Conservation (phyloP, 345 rosid genomes). For the Eutrema japonicum region DNA sequence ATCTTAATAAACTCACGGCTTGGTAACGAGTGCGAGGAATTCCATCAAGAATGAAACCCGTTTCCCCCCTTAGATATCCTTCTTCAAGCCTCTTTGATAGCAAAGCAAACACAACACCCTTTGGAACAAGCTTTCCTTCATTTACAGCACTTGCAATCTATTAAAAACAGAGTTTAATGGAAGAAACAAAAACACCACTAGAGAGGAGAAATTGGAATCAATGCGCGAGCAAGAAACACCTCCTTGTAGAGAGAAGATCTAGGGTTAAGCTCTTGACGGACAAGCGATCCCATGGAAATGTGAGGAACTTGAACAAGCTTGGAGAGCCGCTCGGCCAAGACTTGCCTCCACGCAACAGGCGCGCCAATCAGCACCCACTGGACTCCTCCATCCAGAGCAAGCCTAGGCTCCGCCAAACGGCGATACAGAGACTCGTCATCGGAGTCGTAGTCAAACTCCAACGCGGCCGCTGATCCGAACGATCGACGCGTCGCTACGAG, state of each 20-base stretch:
- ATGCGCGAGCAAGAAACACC: slow-evolving; percentile 45
- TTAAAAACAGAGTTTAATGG: too few relatives aligned
- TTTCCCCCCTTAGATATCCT: slow-evolving; percentile 77
- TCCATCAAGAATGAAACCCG: slow-evolving; percentile 93
- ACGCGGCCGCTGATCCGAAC: slow-evolving; percentile 73
- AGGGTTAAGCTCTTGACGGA: slow-evolving; percentile 83
- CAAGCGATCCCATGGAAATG: slow-evolving; percentile 89
- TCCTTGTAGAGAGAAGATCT: slow-evolving; percentile 70
- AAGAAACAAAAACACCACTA: too few relatives aligned
- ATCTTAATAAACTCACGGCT: slow-evolving; percentile 54
- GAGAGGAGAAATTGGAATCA: not conserved
- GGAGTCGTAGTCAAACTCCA: slow-evolving; percentile 54
- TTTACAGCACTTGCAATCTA: slow-evolving; percentile 57
- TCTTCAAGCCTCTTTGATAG: slow-evolving; percentile 88
- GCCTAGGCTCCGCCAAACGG: slow-evolving; percentile 26
- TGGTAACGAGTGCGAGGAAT: slow-evolving; percentile 83
- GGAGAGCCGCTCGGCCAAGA: slow-evolving; percentile 83
- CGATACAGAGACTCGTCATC: slow-evolving; percentile 55
- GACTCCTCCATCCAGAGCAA: slow-evolving; percentile 63
- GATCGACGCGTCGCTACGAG: slow-evolving; percentile 41
- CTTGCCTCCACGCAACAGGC: slow-evolving; percentile 69
- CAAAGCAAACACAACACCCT: slow-evolving; percentile 73
- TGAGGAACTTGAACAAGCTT: slow-evolving; percentile 84
- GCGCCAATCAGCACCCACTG: slow-evolving; percentile 96
- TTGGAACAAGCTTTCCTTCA: slow-evolving; percentile 73